phyloP scores from a whole-genome alignment of 208 protist species.

The Leishmania turanica region DNA sequence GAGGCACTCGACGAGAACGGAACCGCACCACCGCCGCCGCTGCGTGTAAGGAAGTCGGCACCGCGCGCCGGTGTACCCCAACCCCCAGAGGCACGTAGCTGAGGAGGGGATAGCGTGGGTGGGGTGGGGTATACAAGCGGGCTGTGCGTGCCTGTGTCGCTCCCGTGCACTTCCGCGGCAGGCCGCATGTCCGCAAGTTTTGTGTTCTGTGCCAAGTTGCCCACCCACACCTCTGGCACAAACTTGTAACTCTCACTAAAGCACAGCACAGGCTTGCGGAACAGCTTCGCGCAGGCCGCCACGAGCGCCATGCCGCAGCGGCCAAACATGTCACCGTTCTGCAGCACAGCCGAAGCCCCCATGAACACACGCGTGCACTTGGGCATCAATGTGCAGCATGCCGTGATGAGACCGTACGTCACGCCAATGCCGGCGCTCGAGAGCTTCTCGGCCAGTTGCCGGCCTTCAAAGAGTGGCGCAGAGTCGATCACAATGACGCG shows the following conservation, averaged over 20 bases:
- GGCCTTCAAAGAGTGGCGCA: slow-evolving; percentile 93
- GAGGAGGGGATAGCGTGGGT: slow-evolving; percentile 23
- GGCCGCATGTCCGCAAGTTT: slow-evolving; percentile 61
- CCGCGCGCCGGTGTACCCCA: slow-evolving; percentile 26
- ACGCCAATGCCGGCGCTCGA: slow-evolving; percentile 83
- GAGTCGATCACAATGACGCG: slow-evolving; percentile 95
- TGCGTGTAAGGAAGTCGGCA: not conserved
- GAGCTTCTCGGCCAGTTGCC: slow-evolving; percentile 72
- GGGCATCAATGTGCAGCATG: slow-evolving; percentile 95
- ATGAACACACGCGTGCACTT: slow-evolving; percentile 95
- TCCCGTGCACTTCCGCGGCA: slow-evolving; percentile 17
- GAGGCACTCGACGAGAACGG: slow-evolving; percentile 37
- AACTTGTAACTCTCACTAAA: slow-evolving; percentile 99
- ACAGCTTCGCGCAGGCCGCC: slow-evolving; percentile 91
- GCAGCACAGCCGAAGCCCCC: slow-evolving; percentile 92
- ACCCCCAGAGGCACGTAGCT: slow-evolving; percentile 18
- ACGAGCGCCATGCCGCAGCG: slow-evolving; percentile 94
- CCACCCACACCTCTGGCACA: slow-evolving; percentile 94
- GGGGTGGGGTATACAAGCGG: slow-evolving; percentile 25
- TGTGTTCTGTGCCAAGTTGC: slow-evolving; percentile 97
- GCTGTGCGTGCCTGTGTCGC: slow-evolving; percentile 21
- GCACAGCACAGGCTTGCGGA: slow-evolving; percentile 96
- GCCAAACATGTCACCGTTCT: slow-evolving; percentile 95
- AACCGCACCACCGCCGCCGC: not conserved
- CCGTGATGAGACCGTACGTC: slow-evolving; percentile 94